Evolutionary conservation across 345 rosid species (phyloP).

Genomic region (Sonneratia caseolaris): DNA sequence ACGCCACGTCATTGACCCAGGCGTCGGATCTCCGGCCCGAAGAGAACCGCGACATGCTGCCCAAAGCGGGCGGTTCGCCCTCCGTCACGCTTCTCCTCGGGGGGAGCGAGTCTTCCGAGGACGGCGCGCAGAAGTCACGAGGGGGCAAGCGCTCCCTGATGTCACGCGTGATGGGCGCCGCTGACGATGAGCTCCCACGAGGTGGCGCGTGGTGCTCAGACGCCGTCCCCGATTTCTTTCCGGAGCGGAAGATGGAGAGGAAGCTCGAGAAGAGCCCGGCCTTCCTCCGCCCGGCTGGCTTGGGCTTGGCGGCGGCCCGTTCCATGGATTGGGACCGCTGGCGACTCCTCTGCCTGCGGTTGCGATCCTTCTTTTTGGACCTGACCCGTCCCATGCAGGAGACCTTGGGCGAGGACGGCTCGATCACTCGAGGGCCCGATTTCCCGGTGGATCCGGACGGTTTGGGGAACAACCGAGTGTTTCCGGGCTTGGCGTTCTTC

Average conservation of each 20-base stretch:
- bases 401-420: constrained; percentile 86
- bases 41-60: constrained; percentile 52
- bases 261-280: constrained; percentile 42
- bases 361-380: constrained; percentile 54
- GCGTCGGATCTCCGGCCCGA: constrained; percentile 53
- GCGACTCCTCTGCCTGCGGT: constrained; percentile 32
- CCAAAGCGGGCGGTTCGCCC: constrained; percentile 34
- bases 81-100: constrained; percentile 27
- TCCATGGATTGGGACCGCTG: constrained; percentile 17
- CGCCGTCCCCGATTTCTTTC: constrained; percentile 10
- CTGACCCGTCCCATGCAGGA: constrained; percentile 88
- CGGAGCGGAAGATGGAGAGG: constrained; percentile 38
- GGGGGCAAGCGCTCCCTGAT: constrained; percentile 48
- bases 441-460: constrained; percentile 34
- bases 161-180: constrained; percentile 15
- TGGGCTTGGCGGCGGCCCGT: constrained; percentile 14
- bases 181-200: neutral
- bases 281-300: constrained; percentile 24
- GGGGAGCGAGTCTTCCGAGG: constrained; percentile 17
- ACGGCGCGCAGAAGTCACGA: constrained; percentile 18
- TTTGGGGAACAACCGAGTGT: constrained; percentile 40
- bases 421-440: constrained; percentile 31
- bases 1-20: constrained; percentile 20
- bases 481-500: constrained; percentile 31
- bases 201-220: constrained; percentile 12